phyloP scores from a whole-genome alignment of 768 basidiomycete genomes.

The Mycena vulgaris region DNA sequence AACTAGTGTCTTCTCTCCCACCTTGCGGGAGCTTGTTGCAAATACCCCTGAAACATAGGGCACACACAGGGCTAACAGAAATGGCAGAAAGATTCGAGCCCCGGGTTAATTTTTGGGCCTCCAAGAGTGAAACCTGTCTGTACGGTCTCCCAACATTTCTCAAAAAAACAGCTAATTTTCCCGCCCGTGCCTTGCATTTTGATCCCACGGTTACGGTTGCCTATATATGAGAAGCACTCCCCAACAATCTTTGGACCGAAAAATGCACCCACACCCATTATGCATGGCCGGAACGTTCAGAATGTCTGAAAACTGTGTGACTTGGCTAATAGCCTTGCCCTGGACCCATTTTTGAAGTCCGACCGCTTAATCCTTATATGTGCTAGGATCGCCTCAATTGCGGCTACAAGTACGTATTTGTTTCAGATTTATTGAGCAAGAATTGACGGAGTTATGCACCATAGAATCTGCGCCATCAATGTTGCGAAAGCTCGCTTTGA shows the following conservation, averaged over 20 bases:
- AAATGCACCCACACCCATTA: not conserved
- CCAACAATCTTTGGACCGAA: not conserved
- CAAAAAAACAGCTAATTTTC: not conserved
- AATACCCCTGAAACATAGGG: not conserved
- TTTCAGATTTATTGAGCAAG: conserved; percentile 2
- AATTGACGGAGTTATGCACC: too few species aligned
- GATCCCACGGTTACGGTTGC: not conserved
- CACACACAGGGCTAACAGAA: conserved; percentile 1
- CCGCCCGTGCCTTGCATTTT: conserved; percentile 1
- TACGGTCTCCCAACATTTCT: not conserved
- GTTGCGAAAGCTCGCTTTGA: conserved; percentile 4
- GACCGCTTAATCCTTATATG: not conserved
- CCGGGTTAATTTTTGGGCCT: not conserved
- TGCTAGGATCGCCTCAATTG: not conserved
- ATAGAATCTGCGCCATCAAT: not conserved
- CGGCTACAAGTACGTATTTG: not conserved
- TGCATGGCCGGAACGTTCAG: not conserved
- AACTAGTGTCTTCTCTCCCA: too few species aligned
- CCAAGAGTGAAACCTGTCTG: not conserved
- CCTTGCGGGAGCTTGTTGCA: too few species aligned
- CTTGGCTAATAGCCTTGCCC: not conserved
- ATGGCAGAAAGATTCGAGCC: not conserved
- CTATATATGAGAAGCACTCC: not conserved
- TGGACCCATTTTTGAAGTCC: not conserved
- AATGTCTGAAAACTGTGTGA: not conserved